Evolutionary conservation across 129 eudicot genomes (phyloP), one percentile per base, ranked within the genome.

Genomic region (Gnaphalium uliginosum): DNA sequence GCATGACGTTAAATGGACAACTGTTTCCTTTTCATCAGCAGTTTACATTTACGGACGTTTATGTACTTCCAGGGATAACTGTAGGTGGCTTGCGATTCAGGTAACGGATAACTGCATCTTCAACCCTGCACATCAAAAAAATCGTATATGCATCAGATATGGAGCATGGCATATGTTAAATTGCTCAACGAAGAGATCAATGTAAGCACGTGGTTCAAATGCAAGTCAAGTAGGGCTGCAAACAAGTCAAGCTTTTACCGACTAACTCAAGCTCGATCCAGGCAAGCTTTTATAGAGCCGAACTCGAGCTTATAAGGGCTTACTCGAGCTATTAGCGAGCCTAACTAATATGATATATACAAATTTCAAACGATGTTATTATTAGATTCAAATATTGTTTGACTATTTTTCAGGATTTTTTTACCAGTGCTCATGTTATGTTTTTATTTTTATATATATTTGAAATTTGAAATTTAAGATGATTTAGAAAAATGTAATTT

Each of bases 101-200:
- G 78, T 90, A 93, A n/a, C 96, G 94, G 46, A 93, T 93, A 71
- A 90, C 98, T 62, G 98, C 98, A 85, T 93, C 98, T 78, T 93
- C 98, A 79, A 93, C 98, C 98, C 98, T 93, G 76, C 68, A n/a
- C 68, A 77, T 9, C 70, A 62, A 53, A 62, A 33, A 73, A 77
- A 53, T 72, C 17, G 37, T 10, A 64, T 46, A 17, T 2, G 22
- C 27, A 46, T 32, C 26, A 27, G 57, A 37, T 41, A 22, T 4
- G 30, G 41, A 4, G 24, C 26, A 53, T 10, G 22, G 41, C 21
- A 56, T 61, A 29, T 61, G n/a, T 37, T 5, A 23, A 39, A 68
- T 37, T 68, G 5, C 33, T 19, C 18, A 33, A 66, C 5, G 8
- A 37, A 67, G 13, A 50, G 53, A 41, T 50, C 3, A 13, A 67